These are phyloP conservation scores for Globisporangium emineosum DNA, from an alignment of 352 stramenopile species.

Conservation along the genomic window DNA sequence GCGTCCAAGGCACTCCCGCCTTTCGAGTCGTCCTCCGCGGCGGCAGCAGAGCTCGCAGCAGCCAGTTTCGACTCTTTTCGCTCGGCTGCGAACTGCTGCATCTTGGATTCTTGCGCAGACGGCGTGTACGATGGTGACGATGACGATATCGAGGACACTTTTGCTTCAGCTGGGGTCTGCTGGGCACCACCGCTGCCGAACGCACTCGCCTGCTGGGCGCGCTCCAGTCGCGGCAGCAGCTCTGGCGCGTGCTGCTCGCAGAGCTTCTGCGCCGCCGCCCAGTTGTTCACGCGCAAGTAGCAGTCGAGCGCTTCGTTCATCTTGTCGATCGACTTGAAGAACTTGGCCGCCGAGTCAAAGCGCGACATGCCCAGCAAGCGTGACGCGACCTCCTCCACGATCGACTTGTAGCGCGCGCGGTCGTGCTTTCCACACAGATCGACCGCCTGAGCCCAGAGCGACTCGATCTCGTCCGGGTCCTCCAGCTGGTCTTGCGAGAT, in stretches of 20 bases:
- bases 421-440: conserved; percentile 88
- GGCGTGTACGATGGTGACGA: conserved; percentile 53
- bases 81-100: conserved; percentile 31
- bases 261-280: conserved; percentile 63
- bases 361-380: conserved; percentile 78
- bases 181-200: conserved; percentile 43
- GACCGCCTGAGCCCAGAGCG: conserved; percentile 88
- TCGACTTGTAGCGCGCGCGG: conserved; percentile 82
- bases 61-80: conserved; percentile 55
- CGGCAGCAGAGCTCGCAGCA: conserved; percentile 4
- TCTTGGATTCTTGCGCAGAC: conserved; percentile 44
- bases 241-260: conserved; percentile 80
- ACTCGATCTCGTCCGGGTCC: conserved; percentile 71
- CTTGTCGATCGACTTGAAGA: conserved; percentile 89
- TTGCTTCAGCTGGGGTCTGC: conserved; percentile 50
- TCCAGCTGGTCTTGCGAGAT: conserved; percentile 68
- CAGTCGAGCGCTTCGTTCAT: conserved; percentile 91
- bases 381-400: conserved; percentile 87
- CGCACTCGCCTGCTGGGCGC: conserved; percentile 77
- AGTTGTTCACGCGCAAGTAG: conserved; percentile 80
- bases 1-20: conserved; percentile 81
- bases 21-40: conserved; percentile 28
- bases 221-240: conserved; percentile 73
- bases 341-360: conserved; percentile 84
- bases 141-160: conserved; percentile 22